Evolutionary conservation across 371 early-diverging fungal species (phyloP).

Genomic region (Mucor saturninus): DNA sequence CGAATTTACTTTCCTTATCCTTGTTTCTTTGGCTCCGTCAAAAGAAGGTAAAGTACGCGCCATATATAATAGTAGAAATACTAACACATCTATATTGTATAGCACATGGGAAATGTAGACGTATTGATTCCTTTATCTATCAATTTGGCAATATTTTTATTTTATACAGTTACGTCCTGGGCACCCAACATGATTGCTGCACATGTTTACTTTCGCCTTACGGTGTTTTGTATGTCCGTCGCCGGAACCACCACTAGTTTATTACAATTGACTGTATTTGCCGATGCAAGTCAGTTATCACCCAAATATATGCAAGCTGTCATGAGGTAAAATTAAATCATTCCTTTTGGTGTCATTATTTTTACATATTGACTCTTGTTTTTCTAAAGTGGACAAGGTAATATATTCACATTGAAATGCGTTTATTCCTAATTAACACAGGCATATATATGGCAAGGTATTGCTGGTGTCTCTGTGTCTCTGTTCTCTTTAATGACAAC

Average conservation of each 20-base stretch:
- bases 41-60: conserved; percentile 42
- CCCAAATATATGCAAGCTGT: conserved; percentile 75
- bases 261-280: conserved; percentile 71
- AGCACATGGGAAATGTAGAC: conserved; percentile 12
- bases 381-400: conserved; percentile 55
- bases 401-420: neutral
- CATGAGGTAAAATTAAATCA: conserved; percentile 54
- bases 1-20: conserved; percentile 59
- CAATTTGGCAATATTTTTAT: conserved; percentile 35
- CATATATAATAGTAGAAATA: no score
- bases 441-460: conserved; percentile 18
- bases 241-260: conserved; percentile 68
- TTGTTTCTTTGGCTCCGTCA: conserved; percentile 61
- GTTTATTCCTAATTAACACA: neutral
- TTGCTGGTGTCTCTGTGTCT: conserved; percentile 67
- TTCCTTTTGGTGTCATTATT: neutral
- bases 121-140: conserved; percentile 26
- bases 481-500: conserved; percentile 54
- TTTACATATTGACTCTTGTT: neutral
- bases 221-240: conserved; percentile 52
- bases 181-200: conserved; percentile 3
- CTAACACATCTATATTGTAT: neutral
- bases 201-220: conserved; percentile 60
- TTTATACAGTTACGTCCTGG: conserved; percentile 29
- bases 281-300: conserved; percentile 70